phyloP scores from a whole-genome alignment of 768 basidiomycete species.

The Saitozyma sp. region DNA sequence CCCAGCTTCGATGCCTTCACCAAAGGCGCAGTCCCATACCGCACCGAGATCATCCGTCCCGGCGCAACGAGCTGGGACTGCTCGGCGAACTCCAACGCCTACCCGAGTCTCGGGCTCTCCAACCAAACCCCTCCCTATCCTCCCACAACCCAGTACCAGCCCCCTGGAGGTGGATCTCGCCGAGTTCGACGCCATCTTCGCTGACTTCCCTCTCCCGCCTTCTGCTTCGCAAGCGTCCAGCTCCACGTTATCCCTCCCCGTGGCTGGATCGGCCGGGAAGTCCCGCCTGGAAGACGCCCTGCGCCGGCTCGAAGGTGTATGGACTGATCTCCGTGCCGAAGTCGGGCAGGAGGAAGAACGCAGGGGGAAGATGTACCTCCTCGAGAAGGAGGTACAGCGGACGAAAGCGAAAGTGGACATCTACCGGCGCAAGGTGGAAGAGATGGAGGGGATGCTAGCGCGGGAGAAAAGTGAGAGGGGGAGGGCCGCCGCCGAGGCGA shows the following conservation, averaged over 20 bases:
- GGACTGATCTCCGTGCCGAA: not conserved
- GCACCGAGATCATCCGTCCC: too few species aligned
- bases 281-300: not conserved
- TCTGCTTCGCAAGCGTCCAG: not conserved
- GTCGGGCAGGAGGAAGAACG: not conserved
- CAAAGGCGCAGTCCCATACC: too few species aligned
- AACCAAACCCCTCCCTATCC: too few species aligned
- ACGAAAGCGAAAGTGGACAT: not conserved
- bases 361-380: not conserved
- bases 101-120: too few species aligned
- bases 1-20: too few species aligned
- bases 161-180: not conserved
- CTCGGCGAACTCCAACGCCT: too few species aligned
- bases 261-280: not conserved
- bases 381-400: not conserved
- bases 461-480: conserved; percentile 2
- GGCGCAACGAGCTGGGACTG: too few species aligned
- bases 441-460: conserved; percentile 5
- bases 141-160: too few species aligned
- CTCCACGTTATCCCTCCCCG: not conserved
- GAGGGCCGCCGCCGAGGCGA: not conserved
- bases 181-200: conserved; percentile 9
- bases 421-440: not conserved
- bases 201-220: conserved; percentile 10
- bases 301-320: not conserved